Base-by-base conservation (phyloP, 106 monocot genomes). In the Dioscorea zingiberensis region DNA sequence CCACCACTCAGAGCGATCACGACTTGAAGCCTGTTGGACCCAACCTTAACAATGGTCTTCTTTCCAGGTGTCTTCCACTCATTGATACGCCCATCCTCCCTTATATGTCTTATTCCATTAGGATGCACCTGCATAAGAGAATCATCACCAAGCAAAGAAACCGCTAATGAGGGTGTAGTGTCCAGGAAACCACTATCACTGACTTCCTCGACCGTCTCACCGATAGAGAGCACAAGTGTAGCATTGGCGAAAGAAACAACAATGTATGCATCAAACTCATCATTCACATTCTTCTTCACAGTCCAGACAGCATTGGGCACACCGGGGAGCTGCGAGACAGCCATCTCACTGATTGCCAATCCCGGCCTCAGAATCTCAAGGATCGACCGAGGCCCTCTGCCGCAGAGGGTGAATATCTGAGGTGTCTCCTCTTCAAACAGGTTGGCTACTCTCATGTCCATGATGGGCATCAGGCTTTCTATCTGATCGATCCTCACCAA, bases 111-210 rank as follows among this genome's bases (percentile, higher is more conserved):
- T 48, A 97, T 97, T 7, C 97, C 97, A 81, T 84, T 97, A 0
- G 97, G 97, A 77, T 97, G 97, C 19, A 97, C 91, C 81, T 97
- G 97, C 97, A 97, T 91, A 47, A 97, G 73, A 21, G 97, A 97
- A 72, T 97, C 97, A 63, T 97, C 91, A 3, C 97, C 97, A 2
- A 97, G 77, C 26, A 91, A 74, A 0, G 97, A 88, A 25, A 97
- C 91, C 0, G 97, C 88, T 29, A 97, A 79, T 2, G 97, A 97
- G 24, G 91, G 87, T 1, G 95, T 97, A 21, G 88, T 88, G 57
- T 91, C 95, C 24, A 97, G 81, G 59, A 97, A 97, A 21, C 85
- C 84, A 72, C 95, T 97, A 59, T 97, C 91, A 32, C 85, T 91
- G 54, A 97, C 95, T 85, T 97, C 95, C 62, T 97, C 95, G 6